Evolutionary conservation across 1,139 yeast genomes (phyloP), one percentile per base, ranked within the genome.

Genomic region (Kurtzmaniella quercitrusa): DNA sequence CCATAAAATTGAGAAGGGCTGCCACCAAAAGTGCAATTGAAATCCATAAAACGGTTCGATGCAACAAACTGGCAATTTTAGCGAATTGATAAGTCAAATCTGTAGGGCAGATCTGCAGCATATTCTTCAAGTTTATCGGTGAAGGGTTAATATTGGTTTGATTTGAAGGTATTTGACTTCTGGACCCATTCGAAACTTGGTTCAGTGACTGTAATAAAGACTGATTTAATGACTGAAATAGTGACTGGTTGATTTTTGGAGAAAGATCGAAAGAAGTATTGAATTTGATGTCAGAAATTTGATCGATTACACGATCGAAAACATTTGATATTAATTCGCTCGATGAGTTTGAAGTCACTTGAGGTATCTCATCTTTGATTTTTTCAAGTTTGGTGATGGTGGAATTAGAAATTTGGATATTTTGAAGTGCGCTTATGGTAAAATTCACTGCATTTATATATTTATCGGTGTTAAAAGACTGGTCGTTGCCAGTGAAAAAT

Each of bases 391-490:
- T 74, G 1, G 59, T 56, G 49, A 84, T 74, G 33, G 88, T 77
- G 0, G 80, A 63, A 0, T 74, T 53, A 1, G 96, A 88, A 5
- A 93, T 84, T 12, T 75, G 58, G 42, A 93, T 60, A 47, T 82
- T 68, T 44, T 71, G 65, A 48, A 91, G 67, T 0, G 76, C 63
- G 3, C 65, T 57, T 2, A 88, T 70, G 0, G 94, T 82, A 23
- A 85, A 54, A 51, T 82, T 78, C 14, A 93, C 78, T 38, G 67
- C 66, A 14, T 61, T 51, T 9, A 74, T 48, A 21, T 63, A 55
- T 33, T 51, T 48, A n/a, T 49, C 45, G 6, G 65, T 52, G 7
- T 47, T 45, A 2, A 45, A 16, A 2, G 43, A 22, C 40, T 65
- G 63, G 22, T 63, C 53, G 14, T 62, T 61, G 15, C 77, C 82